Base-by-base conservation (phyloP, 1,284 basidiomycete species). In the Microbotryum intermedium region DNA sequence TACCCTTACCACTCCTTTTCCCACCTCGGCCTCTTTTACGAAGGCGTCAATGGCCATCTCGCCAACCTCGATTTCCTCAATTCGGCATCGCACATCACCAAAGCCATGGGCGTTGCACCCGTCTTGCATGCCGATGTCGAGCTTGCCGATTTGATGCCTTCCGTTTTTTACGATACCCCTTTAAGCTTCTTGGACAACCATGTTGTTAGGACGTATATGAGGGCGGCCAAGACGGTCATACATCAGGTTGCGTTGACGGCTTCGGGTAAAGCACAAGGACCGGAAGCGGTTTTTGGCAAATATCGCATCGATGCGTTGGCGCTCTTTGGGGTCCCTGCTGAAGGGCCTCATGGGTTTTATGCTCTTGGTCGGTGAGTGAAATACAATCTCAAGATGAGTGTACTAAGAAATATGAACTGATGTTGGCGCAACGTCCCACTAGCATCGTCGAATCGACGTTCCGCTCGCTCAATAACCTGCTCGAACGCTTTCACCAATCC, bases 1-100 rank as follows among this genome's bases (percentile, higher is more conserved):
- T 98, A 97, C 73, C 90, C 93, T 2, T 87, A 89, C 2, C 94
- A 98, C 74, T 97, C 92, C 0, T 97, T 97, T 76, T 90, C 87
- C 13, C 88, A 94, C 71, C 78, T 98, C 3, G 90, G 90, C 4
- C 76, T 97, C 13, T 94, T 90, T 76, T 90, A 88, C 75, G 94
- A 98, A 80, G 95, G 94, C 8, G 79, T 90, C 6, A 94, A 97
- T 73, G 94, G 93, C 5, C 86, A 91, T 30, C 77, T 97, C 49
- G 93, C 95, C 0, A 99, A 99, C 72, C 90, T 97, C 75, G 94
- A 99, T 74, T 80, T 95, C 1, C 76, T 97, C 68, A 95, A 95
- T 74, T 87, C 90, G 0, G 80, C 91, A 50, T 78, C 83, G 4
- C 75, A 84, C 39, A 88, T 97, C 51, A 80, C 89, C 3, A 80